Conservation (phyloP, 441 rosid genomes). For the Raphanus hybrid region DNA sequence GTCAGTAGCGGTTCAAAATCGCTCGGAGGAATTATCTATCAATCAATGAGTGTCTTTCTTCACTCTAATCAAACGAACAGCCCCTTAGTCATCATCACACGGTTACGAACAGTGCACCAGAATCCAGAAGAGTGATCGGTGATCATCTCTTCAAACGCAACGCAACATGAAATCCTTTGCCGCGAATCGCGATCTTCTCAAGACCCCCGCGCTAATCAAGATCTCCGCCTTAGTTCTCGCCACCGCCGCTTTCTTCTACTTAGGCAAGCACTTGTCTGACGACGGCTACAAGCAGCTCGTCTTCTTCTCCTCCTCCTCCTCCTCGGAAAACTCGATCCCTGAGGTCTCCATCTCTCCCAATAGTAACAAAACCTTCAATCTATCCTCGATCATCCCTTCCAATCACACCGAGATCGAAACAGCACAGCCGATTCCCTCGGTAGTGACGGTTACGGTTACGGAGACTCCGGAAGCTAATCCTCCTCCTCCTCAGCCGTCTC, state of each 20-base stretch:
- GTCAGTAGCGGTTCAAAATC: no score
- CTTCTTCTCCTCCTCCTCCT: conserved; percentile 67
- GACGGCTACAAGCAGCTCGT: conserved; percentile 63
- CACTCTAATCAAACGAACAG: no score
- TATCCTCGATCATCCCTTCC: conserved; percentile 47
- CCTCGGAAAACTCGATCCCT: conserved; percentile 38
- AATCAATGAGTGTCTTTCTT: no score
- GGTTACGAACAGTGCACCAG: not conserved
- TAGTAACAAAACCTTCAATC: conserved; percentile 49
- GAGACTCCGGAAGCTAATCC: conserved; percentile 27
- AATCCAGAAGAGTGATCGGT: conserved; percentile 27
- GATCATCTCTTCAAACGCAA: conserved; percentile 39
- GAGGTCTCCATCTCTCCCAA: conserved; percentile 73
- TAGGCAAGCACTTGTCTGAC: conserved; percentile 88
- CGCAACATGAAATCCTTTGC: conserved; percentile 56
- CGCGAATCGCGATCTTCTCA: conserved; percentile 53
- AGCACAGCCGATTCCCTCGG: conserved; percentile 32
- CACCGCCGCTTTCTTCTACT: conserved; percentile 75
- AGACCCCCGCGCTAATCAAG: conserved; percentile 53
- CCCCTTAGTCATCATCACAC: not conserved
- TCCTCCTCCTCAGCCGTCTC: conserved; percentile 1
- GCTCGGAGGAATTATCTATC: no score
- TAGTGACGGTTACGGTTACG: conserved; percentile 13
- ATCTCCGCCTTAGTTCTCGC: conserved; percentile 58
- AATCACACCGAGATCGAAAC: conserved; percentile 27